These are phyloP conservation scores for Allium cepa DNA, from an alignment of 106 monocot genomes.

Conservation along the genomic window DNA sequence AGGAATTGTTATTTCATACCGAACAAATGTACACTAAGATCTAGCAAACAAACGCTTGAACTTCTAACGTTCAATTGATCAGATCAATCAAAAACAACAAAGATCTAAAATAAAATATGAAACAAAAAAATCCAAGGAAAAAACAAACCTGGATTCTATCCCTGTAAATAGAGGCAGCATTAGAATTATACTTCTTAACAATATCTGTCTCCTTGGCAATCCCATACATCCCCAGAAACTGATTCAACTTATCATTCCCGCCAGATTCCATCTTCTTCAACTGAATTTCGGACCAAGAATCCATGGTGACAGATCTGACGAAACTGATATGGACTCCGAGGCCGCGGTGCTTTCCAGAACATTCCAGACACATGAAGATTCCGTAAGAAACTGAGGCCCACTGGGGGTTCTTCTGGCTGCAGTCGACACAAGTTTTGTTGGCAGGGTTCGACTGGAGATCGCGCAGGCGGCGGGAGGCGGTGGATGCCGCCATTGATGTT, in stretches of 20 bases:
- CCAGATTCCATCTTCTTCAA: constrained; percentile 84
- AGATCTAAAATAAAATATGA: no score
- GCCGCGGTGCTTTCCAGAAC: constrained; percentile 75
- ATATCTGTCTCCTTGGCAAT: constrained; percentile 70
- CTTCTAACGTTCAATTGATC: no score
- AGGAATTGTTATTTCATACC: no score
- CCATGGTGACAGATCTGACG: constrained; percentile 75
- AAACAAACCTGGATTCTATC: constrained; percentile 44
- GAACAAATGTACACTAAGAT: no score
- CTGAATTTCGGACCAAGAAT: constrained; percentile 90
- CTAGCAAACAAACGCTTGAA: no score
- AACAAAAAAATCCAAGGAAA: no score
- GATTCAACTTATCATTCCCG: constrained; percentile 75
- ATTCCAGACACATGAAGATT: constrained; percentile 75
- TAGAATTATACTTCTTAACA: constrained; percentile 70
- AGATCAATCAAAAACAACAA: no score
- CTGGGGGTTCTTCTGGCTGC: constrained; percentile 68
- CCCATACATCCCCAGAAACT: constrained; percentile 54
- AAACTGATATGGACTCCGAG: constrained; percentile 73
- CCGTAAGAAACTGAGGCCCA: constrained; percentile 77
- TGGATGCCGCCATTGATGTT: constrained; percentile 17
- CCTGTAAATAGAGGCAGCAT: constrained; percentile 60
- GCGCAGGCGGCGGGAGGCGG: constrained; percentile 66
- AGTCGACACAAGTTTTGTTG: constrained; percentile 78
- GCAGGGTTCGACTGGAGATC: constrained; percentile 59